Evolutionary conservation across 176 grass and related monocot genomes (phyloP).

Genomic region (Ampelocalamus luodianensis): DNA sequence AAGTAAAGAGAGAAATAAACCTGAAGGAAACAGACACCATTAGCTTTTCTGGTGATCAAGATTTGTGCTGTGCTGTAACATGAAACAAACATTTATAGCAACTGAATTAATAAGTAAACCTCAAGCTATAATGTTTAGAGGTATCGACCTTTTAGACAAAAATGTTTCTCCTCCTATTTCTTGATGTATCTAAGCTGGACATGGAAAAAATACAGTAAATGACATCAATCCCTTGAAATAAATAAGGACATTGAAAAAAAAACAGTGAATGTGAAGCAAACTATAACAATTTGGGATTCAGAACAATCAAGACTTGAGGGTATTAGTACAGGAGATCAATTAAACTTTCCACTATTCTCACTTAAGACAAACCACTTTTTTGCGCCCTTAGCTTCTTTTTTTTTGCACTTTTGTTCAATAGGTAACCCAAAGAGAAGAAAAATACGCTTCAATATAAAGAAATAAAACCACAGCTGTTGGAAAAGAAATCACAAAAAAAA

Average conservation of each 20-base stretch:
- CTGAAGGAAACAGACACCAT: too few species aligned
- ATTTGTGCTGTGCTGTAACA: conserved; percentile 48
- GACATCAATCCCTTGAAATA: conserved; percentile 32
- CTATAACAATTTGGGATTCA: conserved; percentile 30
- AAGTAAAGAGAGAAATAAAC: too few species aligned
- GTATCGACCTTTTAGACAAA: conserved; percentile 85
- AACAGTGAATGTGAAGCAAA: background rate
- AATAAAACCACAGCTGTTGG: conserved; percentile 17
- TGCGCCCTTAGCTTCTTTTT: conserved; percentile 85
- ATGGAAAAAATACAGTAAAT: conserved; percentile 35
- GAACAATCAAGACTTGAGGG: background rate
- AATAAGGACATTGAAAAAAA: background rate
- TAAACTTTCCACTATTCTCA: conserved; percentile 93
- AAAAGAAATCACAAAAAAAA: conserved; percentile 14
- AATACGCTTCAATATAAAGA: background rate
- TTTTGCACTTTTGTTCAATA: conserved; percentile 95
- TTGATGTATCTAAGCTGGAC: conserved; percentile 90
- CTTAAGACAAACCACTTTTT: conserved; percentile 92
- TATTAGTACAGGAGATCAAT: conserved; percentile 38
- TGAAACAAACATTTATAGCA: conserved; percentile 39
- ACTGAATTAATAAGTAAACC: background rate
- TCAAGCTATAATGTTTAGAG: background rate
- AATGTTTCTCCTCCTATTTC: conserved; percentile 95
- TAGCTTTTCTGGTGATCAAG: too few species aligned
- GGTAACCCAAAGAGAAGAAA: conserved; percentile 62